These are phyloP conservation scores for Knoxia roxburghii DNA, from an alignment of 257 asterid genomes.

Conservation along the genomic window DNA sequence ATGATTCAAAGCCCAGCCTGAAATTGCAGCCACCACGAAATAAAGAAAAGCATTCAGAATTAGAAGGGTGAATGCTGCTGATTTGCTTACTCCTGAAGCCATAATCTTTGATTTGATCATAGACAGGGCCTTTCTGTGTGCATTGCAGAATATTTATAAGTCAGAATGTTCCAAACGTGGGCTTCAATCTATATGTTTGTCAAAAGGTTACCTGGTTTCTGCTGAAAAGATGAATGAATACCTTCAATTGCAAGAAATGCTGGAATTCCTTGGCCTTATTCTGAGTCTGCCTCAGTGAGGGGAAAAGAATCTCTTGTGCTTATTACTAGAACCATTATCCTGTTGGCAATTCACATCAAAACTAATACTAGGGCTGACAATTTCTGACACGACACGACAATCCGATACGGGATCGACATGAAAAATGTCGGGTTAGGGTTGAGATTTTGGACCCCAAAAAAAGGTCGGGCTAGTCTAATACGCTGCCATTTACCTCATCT, in stretches of 20 bases:
- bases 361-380: too few relatives aligned
- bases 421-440: too few relatives aligned
- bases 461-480: too few relatives aligned
- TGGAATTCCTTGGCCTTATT: conserved; percentile 24
- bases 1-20: conserved; percentile 77
- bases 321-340: too few relatives aligned
- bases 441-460: too few relatives aligned
- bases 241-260: conserved; percentile 34
- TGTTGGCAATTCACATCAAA: too few relatives aligned
- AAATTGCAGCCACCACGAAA: conserved; percentile 47
- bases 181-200: conserved; percentile 19
- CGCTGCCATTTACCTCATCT: too few relatives aligned
- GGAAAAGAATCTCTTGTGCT: conserved; percentile 44
- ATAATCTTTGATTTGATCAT: conserved; percentile 28
- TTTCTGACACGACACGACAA: too few relatives aligned
- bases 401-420: too few relatives aligned
- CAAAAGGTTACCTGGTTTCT: conserved; percentile 10
- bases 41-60: conserved; percentile 56
- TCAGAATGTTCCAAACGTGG: conserved; percentile 34
- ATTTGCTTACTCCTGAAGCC: conserved; percentile 85
- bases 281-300: conserved; percentile 27
- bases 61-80: conserved; percentile 59
- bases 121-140: conserved; percentile 20
- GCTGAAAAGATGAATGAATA: conserved; percentile 8
- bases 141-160: conserved; percentile 19